Evolutionary conservation across 306 rosid species (phyloP), one percentile per base, ranked within the genome.

Genomic region (Potentilla sterilis): DNA sequence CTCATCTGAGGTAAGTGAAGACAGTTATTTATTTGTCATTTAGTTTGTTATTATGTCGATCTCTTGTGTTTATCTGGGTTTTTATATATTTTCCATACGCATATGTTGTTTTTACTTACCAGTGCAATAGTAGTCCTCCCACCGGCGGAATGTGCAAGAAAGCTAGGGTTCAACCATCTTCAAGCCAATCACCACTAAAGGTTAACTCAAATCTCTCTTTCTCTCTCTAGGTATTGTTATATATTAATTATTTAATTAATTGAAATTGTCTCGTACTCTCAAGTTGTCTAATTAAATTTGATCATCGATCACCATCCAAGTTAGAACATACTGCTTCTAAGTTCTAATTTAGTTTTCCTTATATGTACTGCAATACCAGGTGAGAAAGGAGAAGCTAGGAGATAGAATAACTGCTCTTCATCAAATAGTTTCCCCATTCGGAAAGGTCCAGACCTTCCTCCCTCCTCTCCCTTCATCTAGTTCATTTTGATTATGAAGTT

Each of bases 311-410:
- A 19, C 21, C 37, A 55, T 54, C 37, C 35, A 18, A 40, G 13
- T 35, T 21, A 22, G 24, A 15, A 8, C 11, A 37, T 12, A 46
- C 16, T 46, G 49, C 67, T 52, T n/a, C 48, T 35, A 35, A 28
- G 28, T 28, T 28, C 43, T 35, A 51, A 12, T 38, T 37, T 71
- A 11, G 28, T 35, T 52, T 18, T 49, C 7, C 44, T 32, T 40
- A 11, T 54, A 7, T 38, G 43, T 34, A 44, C 59, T 69, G 74
- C 32, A 22, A 21, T 67, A 79, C 47, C 87, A 92, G 96, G 96
- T 88, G 88, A 88, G 97, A 72, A 92, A 92, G 87, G 97, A 92
- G 91, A 92, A 92, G 83, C 90, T 92, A 5, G 97, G 93, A 12
- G 97, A 88, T 80, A 92, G 96, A 87, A 89, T 92, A 78, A 92